Conservation (phyloP, 495 filamentous ascomycete genomes). For the Hypoxylon perforatum region DNA sequence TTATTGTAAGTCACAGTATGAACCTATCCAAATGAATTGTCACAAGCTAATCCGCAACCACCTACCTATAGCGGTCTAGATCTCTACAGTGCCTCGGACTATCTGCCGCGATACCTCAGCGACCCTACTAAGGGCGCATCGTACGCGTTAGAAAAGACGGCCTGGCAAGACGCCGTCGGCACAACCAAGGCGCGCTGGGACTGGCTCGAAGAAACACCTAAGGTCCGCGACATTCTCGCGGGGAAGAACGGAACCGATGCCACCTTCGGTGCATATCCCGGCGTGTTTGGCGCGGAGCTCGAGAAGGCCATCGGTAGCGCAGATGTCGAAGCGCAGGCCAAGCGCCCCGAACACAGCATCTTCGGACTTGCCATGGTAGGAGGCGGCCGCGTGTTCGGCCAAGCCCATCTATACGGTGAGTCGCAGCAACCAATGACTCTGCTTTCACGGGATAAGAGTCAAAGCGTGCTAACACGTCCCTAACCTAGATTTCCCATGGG, state of each 20-base stretch:
- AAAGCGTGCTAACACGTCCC: neutral
- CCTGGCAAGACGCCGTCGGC: constrained; percentile 47
- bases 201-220: constrained; percentile 49
- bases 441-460: neutral
- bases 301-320: neutral
- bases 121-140: constrained; percentile 41
- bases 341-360: constrained; percentile 47
- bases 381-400: constrained; percentile 43
- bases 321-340: constrained; percentile 10
- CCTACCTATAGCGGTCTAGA: constrained; percentile 36
- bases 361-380: constrained; percentile 51
- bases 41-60: neutral
- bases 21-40: neutral
- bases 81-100: constrained; percentile 46
- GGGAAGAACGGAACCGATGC: constrained; percentile 22
- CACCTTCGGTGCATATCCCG: constrained; percentile 19
- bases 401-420: constrained; percentile 45
- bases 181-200: constrained; percentile 50
- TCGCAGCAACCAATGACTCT: neutral
- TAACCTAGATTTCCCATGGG: constrained; percentile 51
- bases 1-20: constrained; percentile 34
- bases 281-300: constrained; percentile 15
- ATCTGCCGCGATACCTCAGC: constrained; percentile 46
- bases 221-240: constrained; percentile 13
- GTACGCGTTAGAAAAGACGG: constrained; percentile 44